These are phyloP conservation scores for Cylindrotheca closterium DNA, from an alignment of 108 stramenopile genomes.

Conservation along the genomic window DNA sequence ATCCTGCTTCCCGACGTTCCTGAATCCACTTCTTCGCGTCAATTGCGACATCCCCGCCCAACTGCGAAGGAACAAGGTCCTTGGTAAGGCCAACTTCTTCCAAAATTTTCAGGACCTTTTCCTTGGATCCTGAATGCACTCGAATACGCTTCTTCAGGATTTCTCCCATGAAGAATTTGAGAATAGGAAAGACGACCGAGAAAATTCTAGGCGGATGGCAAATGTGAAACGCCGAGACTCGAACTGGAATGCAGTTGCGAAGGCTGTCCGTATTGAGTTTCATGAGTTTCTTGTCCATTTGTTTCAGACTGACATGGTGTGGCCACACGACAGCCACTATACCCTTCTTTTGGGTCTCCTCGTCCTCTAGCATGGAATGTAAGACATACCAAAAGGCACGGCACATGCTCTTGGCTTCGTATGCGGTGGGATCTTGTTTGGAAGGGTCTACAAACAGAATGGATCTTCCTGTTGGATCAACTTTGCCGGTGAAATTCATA, in stretches of 20 bases:
- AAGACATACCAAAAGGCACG: slow-evolving; percentile 54
- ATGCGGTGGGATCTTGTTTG: slow-evolving; percentile 30
- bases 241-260: slow-evolving; percentile 49
- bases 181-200: slow-evolving; percentile 43
- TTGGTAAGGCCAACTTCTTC: slow-evolving; percentile 3
- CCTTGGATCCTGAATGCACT: slow-evolving; percentile 44
- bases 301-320: slow-evolving; percentile 24
- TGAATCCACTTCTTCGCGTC: background rate
- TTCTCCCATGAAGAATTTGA: slow-evolving; percentile 51
- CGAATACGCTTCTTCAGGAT: slow-evolving; percentile 46
- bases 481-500: slow-evolving; percentile 9
- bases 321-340: slow-evolving; percentile 38
- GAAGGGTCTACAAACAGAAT: slow-evolving; percentile 53
- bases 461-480: slow-evolving; percentile 37
- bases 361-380: slow-evolving; percentile 41
- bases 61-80: background rate
- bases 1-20: slow-evolving; percentile 35
- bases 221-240: slow-evolving; percentile 51
- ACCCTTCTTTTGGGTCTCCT: slow-evolving; percentile 41
- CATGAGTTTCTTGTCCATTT: slow-evolving; percentile 43
- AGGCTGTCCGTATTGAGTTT: slow-evolving; percentile 35
- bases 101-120: slow-evolving; percentile 42
- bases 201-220: slow-evolving; percentile 62
- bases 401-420: slow-evolving; percentile 38
- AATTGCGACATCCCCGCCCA: background rate